A percentile compares a stretch with the other conserved stretches of the same genome.
phyloP scores from a whole-genome alignment of 345 rosid species.

The Lepidium sativum region DNA sequence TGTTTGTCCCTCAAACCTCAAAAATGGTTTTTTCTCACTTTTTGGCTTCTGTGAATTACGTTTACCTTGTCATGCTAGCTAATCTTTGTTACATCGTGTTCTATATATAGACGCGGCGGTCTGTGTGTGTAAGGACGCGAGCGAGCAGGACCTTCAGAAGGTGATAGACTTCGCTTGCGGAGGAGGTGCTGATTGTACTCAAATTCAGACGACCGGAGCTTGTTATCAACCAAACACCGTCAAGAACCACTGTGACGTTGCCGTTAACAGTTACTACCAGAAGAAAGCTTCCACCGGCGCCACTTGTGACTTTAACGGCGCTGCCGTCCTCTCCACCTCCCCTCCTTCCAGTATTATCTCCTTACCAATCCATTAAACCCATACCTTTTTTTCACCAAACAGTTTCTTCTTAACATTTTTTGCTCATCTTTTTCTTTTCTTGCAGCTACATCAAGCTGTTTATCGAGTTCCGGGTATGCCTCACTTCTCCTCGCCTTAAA shows the following conservation, averaged over 20 bases:
- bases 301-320: slow-evolving; percentile 28
- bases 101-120: slow-evolving; percentile 39
- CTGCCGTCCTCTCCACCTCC: slow-evolving; percentile 14
- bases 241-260: slow-evolving; percentile 32
- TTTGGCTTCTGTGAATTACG: background rate
- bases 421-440: background rate
- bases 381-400: background rate
- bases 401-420: background rate
- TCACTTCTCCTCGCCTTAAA: background rate
- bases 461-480: slow-evolving; percentile 24
- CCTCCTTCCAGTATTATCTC: slow-evolving; percentile 18
- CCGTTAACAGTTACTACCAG: slow-evolving; percentile 28
- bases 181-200: slow-evolving; percentile 62
- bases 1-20: background rate
- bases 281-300: slow-evolving; percentile 21
- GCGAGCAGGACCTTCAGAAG: slow-evolving; percentile 53
- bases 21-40: background rate
- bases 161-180: slow-evolving; percentile 87
- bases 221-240: slow-evolving; percentile 77
- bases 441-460: slow-evolving; percentile 25
- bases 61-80: background rate
- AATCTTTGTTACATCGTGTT: background rate
- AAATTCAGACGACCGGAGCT: slow-evolving; percentile 52
- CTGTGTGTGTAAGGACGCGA: slow-evolving; percentile 72
- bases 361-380: background rate